phyloP scores from a whole-genome alignment of 345 rosid genomes.

The rapeseed (Brassica napus) region DNA sequence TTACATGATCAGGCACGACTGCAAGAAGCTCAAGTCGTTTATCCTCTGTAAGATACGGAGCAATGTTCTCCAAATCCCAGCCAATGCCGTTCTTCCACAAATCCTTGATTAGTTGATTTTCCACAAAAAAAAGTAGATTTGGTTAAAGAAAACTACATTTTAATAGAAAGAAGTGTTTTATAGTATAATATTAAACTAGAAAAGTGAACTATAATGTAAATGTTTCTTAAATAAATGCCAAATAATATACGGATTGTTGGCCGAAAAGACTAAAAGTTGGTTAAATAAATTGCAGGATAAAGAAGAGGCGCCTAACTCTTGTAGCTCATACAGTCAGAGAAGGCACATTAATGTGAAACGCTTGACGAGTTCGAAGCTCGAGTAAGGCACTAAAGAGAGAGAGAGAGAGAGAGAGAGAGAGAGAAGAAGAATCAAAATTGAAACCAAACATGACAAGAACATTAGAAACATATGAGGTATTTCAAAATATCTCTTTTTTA shows the following conservation, averaged over 20 bases:
- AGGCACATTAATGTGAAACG: not conserved
- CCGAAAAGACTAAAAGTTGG: not conserved
- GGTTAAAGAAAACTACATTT: too few relatives aligned
- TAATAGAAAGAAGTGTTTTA: too few relatives aligned
- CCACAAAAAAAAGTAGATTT: too few relatives aligned
- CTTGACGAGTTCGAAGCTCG: not conserved
- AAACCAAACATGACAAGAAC: not conserved
- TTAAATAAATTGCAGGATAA: not conserved
- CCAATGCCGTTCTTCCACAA: too few relatives aligned
- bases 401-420: not conserved
- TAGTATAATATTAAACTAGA: too few relatives aligned
- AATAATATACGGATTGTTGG: not conserved
- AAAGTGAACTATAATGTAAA: too few relatives aligned
- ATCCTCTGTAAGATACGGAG: too few relatives aligned
- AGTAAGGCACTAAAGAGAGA: not conserved
- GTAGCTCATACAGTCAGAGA: not conserved
- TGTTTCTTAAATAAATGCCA: too few relatives aligned
- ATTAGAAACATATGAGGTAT: not conserved
- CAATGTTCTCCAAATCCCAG: too few relatives aligned
- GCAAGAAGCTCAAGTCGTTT: too few relatives aligned
- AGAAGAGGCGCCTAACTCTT: not conserved
- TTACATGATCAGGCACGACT: too few relatives aligned
- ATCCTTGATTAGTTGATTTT: too few relatives aligned
- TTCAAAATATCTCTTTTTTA: not conserved
- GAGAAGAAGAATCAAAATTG: not conserved